Conservation (phyloP, 2,329 filamentous ascomycete species). For the Didymella pomorum region DNA sequence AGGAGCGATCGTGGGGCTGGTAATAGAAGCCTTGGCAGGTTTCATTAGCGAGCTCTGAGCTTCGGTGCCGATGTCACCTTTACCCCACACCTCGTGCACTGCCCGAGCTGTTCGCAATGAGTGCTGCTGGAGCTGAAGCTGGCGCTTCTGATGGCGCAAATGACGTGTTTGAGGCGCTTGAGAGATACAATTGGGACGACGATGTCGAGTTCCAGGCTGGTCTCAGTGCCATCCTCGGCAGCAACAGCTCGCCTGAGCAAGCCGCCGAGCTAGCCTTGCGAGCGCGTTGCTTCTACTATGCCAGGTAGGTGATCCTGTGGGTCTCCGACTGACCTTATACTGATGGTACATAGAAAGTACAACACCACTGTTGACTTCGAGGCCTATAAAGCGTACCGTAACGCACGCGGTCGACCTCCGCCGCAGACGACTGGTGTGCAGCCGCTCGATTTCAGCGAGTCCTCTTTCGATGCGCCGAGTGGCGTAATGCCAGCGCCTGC, state of each 20-base stretch:
- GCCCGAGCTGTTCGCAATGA: conserved; percentile 16
- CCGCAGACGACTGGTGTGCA: conserved; percentile 30
- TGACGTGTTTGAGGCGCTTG: conserved; percentile 66
- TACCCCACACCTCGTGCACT: conserved; percentile 34
- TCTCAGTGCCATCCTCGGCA: conserved; percentile 70
- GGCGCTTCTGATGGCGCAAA: conserved; percentile 31
- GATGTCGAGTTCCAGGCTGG: conserved; percentile 75
- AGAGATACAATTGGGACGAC: conserved; percentile 71
- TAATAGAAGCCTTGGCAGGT: conserved; percentile 31
- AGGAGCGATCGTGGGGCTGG: conserved; percentile 23
- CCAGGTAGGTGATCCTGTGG: conserved; percentile 47
- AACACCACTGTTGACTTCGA: conserved; percentile 68
- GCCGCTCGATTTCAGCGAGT: conserved; percentile 14
- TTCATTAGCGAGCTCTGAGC: conserved; percentile 23
- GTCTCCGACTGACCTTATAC: not conserved
- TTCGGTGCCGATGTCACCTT: conserved; percentile 22
- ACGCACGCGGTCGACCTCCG: conserved; percentile 36
- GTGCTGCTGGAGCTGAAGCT: conserved; percentile 20
- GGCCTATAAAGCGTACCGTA: conserved; percentile 71
- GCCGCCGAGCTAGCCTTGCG: conserved; percentile 67
- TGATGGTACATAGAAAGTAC: conserved; percentile 46
- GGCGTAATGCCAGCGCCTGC: conserved; percentile 38
- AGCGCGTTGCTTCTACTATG: conserved; percentile 75
- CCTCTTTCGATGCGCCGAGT: conserved; percentile 19
- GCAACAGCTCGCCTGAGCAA: conserved; percentile 62